A percentile compares a stretch with the other conserved stretches of the same genome.
These are phyloP conservation scores for Protoeuglena noctilucae DNA, from an alignment of 139 green algal genomes.

Conservation along the genomic window DNA sequence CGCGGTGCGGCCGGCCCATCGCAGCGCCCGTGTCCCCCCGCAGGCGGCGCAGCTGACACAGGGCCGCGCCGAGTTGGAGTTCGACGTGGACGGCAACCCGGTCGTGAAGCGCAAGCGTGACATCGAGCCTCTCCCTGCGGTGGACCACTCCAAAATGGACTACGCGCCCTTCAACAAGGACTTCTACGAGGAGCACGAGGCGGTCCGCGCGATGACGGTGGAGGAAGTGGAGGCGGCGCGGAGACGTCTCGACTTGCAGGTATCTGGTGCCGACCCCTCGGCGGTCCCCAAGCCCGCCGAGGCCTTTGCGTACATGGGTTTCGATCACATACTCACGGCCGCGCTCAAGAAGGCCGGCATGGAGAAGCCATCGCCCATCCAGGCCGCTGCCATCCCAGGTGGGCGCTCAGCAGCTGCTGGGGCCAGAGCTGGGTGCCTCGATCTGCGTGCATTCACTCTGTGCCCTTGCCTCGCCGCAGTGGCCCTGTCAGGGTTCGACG, in stretches of 20 bases:
- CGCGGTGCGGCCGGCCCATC: no score
- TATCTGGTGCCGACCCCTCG: constrained; percentile 55
- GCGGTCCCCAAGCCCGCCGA: constrained; percentile 39
- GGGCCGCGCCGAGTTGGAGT: constrained; percentile 1
- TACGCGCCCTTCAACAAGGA: constrained; percentile 67
- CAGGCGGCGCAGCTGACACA: background rate
- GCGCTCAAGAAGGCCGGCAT: constrained; percentile 44
- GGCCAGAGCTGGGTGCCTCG: no score
- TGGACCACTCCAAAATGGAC: constrained; percentile 41
- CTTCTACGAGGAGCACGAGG: constrained; percentile 51
- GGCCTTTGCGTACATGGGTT: constrained; percentile 57
- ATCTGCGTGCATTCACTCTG: no score
- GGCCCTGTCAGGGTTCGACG: constrained; percentile 49
- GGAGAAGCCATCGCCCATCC: constrained; percentile 50
- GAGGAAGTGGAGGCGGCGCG: constrained; percentile 38
- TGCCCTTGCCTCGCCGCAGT: background rate
- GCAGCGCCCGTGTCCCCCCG: no score
- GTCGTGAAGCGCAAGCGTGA: constrained; percentile 10
- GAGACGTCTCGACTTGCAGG: constrained; percentile 36
- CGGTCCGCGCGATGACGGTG: constrained; percentile 41
- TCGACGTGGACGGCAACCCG: constrained; percentile 25
- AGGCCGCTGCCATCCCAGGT: constrained; percentile 61
- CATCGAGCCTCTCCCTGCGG: constrained; percentile 10
- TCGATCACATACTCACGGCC: constrained; percentile 40
- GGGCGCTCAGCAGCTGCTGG: no score